A percentile compares a stretch with the other conserved stretches of the same genome.
Evolutionary conservation across 2,329 filamentous ascomycete genomes (phyloP).

Genomic region (Balansia obtecta): DNA sequence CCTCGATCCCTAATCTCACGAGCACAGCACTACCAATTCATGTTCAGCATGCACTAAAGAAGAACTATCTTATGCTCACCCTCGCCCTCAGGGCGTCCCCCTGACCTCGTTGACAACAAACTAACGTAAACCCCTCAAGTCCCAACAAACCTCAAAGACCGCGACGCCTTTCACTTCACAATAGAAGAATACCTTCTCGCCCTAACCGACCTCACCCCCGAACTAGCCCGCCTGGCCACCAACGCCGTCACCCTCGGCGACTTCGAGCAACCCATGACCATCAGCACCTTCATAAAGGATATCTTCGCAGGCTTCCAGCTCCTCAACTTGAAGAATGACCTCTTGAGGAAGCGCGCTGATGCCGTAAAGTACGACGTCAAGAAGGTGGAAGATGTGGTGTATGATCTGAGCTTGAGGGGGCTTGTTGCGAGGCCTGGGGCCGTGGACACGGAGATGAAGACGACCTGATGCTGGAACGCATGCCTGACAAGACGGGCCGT

Average conservation of each 20-base stretch:
- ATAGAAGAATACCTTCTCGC: constrained; percentile 95
- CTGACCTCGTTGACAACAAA: neutral
- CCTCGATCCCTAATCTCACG: too few species aligned
- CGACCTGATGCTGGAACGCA: constrained; percentile 12
- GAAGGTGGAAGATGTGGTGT: constrained; percentile 96
- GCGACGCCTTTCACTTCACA: constrained; percentile 85
- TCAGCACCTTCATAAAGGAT: constrained; percentile 88
- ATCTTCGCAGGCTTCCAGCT: constrained; percentile 93
- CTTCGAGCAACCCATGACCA: constrained; percentile 71
- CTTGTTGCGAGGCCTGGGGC: constrained; percentile 45
- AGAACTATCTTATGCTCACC: neutral
- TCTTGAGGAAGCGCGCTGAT: constrained; percentile 75
- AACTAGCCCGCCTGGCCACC: constrained; percentile 80
- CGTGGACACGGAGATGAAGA: constrained; percentile 26
- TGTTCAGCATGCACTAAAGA: too few species aligned
- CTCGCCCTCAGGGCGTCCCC: neutral
- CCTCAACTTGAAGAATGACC: constrained; percentile 94
- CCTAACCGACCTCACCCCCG: constrained; percentile 76
- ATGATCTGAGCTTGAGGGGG: constrained; percentile 81
- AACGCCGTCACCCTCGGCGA: constrained; percentile 87
- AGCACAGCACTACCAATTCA: neutral
- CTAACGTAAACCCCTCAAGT: constrained; percentile 35
- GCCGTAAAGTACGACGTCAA: constrained; percentile 96
- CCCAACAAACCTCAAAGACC: constrained; percentile 80
- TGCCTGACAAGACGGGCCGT: too few species aligned